A percentile compares a stretch with the other conserved stretches of the same genome.
Conservation (phyloP, 2,329 filamentous ascomycete genomes). For the Cercospora citrullina region DNA sequence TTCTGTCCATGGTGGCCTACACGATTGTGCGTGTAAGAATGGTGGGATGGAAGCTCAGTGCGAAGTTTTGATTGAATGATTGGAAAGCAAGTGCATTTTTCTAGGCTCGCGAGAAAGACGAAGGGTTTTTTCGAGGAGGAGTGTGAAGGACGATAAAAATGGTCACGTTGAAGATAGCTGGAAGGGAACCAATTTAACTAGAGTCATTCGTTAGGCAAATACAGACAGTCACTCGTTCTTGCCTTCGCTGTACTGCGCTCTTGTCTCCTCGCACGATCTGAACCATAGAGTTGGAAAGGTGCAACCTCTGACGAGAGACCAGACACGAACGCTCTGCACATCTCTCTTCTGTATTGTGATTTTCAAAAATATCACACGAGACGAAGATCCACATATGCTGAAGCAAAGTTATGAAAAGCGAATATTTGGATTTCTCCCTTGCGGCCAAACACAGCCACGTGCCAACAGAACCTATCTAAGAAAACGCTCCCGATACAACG, state of each 20-base stretch:
- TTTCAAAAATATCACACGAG: too few relatives aligned
- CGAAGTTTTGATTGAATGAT: slow-evolving; percentile 21
- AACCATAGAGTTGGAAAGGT: too few relatives aligned
- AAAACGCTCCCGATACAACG: slow-evolving; percentile 14
- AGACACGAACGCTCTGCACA: too few relatives aligned
- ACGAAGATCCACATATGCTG: too few relatives aligned
- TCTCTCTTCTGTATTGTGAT: too few relatives aligned
- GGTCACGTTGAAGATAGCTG: background rate
- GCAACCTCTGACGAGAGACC: too few relatives aligned
- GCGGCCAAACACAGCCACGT: background rate
- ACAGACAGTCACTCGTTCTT: background rate
- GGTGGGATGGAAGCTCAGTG: slow-evolving; percentile 43
- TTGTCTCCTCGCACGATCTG: too few relatives aligned
- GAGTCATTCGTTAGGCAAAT: background rate
- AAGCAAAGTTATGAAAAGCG: background rate
- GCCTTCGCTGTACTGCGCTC: background rate
- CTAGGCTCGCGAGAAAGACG: background rate
- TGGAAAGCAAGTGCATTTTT: background rate
- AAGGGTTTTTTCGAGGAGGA: background rate
- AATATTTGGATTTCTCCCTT: background rate
- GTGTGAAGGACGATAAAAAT: background rate
- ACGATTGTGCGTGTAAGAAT: slow-evolving; percentile 42
- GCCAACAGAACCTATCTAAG: background rate
- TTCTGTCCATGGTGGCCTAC: slow-evolving; percentile 25
- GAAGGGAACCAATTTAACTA: background rate